Percentiles rank a stretch among this genome's conserved stretches.
Conservation (phyloP, 768 basidiomycete genomes). For the Holtermannia corniformis region DNA sequence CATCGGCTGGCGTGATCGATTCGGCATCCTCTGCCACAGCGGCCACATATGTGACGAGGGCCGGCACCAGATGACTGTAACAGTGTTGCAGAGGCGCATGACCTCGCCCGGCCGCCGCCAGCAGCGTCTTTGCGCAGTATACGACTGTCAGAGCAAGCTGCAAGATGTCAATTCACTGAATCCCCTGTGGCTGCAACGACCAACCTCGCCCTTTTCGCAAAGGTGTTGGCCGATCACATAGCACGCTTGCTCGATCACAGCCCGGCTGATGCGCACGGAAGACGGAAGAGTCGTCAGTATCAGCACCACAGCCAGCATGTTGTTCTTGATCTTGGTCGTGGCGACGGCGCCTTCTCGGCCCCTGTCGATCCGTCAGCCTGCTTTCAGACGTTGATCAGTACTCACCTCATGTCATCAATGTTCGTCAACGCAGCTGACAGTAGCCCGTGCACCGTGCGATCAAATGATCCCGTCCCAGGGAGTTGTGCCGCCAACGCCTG, state of each 20-base stretch:
- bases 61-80: conserved; percentile 62
- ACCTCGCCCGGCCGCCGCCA: conserved; percentile 59
- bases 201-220: conserved; percentile 47
- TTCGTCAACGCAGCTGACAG: conserved; percentile 77
- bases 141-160: conserved; percentile 75
- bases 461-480: conserved; percentile 43
- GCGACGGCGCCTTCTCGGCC: conserved; percentile 70
- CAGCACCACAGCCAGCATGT: conserved; percentile 74
- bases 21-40: conserved; percentile 57
- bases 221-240: conserved; percentile 75
- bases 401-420: conserved; percentile 84
- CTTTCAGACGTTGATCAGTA: conserved; percentile 6
- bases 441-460: conserved; percentile 61
- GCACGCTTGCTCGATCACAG: conserved; percentile 72
- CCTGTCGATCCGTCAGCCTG: conserved; percentile 43
- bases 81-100: conserved; percentile 62
- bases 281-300: conserved; percentile 70
- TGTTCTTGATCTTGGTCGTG: conserved; percentile 76
- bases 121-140: conserved; percentile 79
- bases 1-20: conserved; percentile 47
- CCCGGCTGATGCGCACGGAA: conserved; percentile 57
- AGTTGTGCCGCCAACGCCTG: conserved; percentile 37
- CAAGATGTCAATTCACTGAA: neutral
- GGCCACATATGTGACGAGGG: conserved; percentile 69
- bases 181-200: neutral